Percentiles rank a stretch among this genome's conserved stretches.
These are phyloP conservation scores for Polytrichum commune DNA, from an alignment of 225 moss, liverwort and hornwort species.

Conservation along the genomic window DNA sequence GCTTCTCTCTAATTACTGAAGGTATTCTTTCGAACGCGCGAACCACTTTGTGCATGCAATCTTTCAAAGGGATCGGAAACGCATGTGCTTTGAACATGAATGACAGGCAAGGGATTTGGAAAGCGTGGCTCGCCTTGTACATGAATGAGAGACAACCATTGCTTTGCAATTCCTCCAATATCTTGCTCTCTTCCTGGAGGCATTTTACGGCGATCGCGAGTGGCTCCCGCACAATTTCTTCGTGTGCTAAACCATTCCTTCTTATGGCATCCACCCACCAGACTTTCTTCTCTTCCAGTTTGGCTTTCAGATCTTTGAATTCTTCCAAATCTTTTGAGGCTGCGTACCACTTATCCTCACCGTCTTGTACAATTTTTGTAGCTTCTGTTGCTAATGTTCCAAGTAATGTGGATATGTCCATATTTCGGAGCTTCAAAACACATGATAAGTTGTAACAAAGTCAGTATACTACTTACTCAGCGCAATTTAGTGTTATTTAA, in stretches of 20 bases:
- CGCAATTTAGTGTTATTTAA: no score
- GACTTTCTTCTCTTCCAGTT: background rate
- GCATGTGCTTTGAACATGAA: background rate
- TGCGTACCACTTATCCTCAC: slow-evolving; percentile 7
- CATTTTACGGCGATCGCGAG: background rate
- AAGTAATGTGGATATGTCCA: background rate
- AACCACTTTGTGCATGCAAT: slow-evolving; percentile 10
- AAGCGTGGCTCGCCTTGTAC: background rate
- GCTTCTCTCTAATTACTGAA: background rate
- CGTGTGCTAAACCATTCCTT: slow-evolving; percentile 5
- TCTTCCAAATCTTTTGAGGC: slow-evolving; percentile 1
- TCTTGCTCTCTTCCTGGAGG: slow-evolving; percentile 3
- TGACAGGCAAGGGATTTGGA: background rate
- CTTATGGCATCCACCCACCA: slow-evolving; percentile 1
- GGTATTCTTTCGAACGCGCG: slow-evolving; percentile 8
- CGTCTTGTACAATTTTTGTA: background rate
- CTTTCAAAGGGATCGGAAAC: slow-evolving; percentile 9
- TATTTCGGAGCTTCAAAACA: no score
- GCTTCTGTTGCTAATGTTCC: background rate
- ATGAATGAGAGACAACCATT: slow-evolving; percentile 1
- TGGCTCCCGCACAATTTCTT: background rate
- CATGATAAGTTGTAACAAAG: no score
- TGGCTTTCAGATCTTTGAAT: background rate
- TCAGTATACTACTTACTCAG: no score
- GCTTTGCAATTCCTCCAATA: slow-evolving; percentile 4